Evolutionary conservation across 345 rosid species (phyloP), one percentile per base, ranked within the genome.

Genomic region (Pugionium dolabratum): DNA sequence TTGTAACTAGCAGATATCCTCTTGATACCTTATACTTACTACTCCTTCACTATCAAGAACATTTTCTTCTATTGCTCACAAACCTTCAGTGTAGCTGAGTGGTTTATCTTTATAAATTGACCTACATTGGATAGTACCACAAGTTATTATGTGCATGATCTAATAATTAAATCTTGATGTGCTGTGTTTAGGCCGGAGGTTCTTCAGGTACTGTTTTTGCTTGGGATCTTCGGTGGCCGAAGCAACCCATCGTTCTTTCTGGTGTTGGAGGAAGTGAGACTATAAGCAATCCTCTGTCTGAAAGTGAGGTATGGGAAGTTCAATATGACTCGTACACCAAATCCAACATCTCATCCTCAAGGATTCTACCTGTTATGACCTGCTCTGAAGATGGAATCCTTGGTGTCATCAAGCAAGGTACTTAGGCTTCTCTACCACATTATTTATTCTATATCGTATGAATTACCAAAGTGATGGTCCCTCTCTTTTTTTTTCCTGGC

Each of bases 321-420:
- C 88, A 82, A 43, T 93, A 74, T 75, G 97, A 90, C 64, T 71
- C 71, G 45, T 75, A 82, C 74, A 79, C 78, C 7, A 87, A 80
- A 79, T 75, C 86, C 64, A 84, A 81, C 57, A 52, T 68, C 51
- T 83, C 95, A 32, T 86, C 96, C 53, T 76, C 95, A 10, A 76
- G 75, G 59, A 82, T 87, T 52, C 82, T 89, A 60, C 98, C 95
- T 50, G 90, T 84, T 41, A 87, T 92, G 96, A 79, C 79, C 64
- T 85, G 96, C 79, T 86, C 95, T 1, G 97, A 89, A 84, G 98
- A 92, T 76, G 97, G 98, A 9, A 89, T 92, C 54, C 91, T 93
- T 51, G 93, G 90, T 33, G 83, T 82, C 29, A 68, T 89, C 50
- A 86, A 82, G 53, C 88, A 87, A 89, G 96, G 98, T 89, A 63